Conservation (phyloP, 2,329 filamentous ascomycete species). For the Hyphodiscus sp. region DNA sequence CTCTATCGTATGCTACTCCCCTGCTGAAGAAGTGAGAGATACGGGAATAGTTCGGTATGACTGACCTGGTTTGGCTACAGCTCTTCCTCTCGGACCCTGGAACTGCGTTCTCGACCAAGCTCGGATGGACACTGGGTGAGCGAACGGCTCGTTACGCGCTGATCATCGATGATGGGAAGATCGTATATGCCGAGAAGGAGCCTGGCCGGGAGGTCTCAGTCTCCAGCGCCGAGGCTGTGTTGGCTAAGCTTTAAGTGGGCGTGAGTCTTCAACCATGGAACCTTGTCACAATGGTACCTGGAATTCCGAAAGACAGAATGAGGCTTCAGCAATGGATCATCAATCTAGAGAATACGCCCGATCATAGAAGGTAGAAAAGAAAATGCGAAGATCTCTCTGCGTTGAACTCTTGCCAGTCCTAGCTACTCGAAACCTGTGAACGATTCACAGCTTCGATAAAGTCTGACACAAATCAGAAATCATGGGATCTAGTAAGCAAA, state of each 20-base stretch:
- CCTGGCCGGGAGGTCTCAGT: slow-evolving; percentile 26
- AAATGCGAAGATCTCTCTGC: too few relatives aligned
- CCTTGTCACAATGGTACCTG: neutral
- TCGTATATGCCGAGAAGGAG: slow-evolving; percentile 63
- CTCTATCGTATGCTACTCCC: slow-evolving; percentile 45
- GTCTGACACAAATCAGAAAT: too few relatives aligned
- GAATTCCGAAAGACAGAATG: neutral
- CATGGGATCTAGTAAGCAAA: neutral
- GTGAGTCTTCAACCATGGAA: neutral
- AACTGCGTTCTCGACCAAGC: slow-evolving; percentile 56
- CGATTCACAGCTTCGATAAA: too few relatives aligned
- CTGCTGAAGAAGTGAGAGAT: neutral
- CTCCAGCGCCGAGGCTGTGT: slow-evolving; percentile 27
- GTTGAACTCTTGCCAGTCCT: too few relatives aligned
- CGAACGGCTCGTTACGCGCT: slow-evolving; percentile 61
- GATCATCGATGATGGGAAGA: slow-evolving; percentile 61
- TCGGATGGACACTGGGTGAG: slow-evolving; percentile 57
- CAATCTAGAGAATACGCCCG: neutral
- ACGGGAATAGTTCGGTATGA: neutral
- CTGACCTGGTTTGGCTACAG: slow-evolving; percentile 28
- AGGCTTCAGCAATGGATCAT: neutral
- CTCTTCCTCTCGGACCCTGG: slow-evolving; percentile 62
- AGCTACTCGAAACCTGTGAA: too few relatives aligned
- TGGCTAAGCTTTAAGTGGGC: slow-evolving; percentile 24
- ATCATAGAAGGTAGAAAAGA: neutral